Base-by-base conservation (phyloP, 2,329 filamentous ascomycete species). In the Colletotrichum shisoi region DNA sequence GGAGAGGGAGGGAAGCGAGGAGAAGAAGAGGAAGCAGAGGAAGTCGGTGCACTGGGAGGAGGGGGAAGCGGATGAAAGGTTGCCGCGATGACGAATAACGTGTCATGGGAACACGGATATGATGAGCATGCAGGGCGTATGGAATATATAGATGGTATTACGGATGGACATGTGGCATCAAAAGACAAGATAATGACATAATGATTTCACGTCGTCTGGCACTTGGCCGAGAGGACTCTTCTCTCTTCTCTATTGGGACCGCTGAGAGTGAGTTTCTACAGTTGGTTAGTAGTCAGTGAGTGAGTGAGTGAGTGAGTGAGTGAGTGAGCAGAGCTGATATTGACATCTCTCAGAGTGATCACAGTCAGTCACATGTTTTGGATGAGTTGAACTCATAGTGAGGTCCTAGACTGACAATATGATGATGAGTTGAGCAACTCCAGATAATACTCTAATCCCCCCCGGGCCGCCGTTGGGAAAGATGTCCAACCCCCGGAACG, bases 11-110 rank as follows among this genome's bases (percentile, higher is more conserved):
- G 5, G n/a, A 21, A 9, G 3, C 19, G 40, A 24, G 60, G 62
- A 37, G 51, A 57, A 37, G 51, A 57, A 57, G 42, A 61, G 27
- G 21, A 51, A 34, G 27, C 19, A 53, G 2, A 52, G 57, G 21
- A 68, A 68, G 34, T 68, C 66, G 27, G 66, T 68, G 45, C 66
- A 62, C 54, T 68, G 66, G 66, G 66, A 57, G 24, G 24, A 27
- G 24, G 24, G 24, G 4, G 4, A 27, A 27, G 24, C 24, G 24
- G 39, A 15, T 11, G 27, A 39, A 15, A 59, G 27, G 17, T 19
- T 40, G 46, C 7, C 19, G 51, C 24, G 64, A 63, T 27, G 3
- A 67, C 27, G 61, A 52, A 13, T 59, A 49, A 60, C 59, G 61
- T 44, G 12, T 57, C 21, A 31, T 17, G 53, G 44, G 27, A 31